Evolutionary conservation across 1,139 yeast species (phyloP).

Genomic region (Lizanozyma gosingica): DNA sequence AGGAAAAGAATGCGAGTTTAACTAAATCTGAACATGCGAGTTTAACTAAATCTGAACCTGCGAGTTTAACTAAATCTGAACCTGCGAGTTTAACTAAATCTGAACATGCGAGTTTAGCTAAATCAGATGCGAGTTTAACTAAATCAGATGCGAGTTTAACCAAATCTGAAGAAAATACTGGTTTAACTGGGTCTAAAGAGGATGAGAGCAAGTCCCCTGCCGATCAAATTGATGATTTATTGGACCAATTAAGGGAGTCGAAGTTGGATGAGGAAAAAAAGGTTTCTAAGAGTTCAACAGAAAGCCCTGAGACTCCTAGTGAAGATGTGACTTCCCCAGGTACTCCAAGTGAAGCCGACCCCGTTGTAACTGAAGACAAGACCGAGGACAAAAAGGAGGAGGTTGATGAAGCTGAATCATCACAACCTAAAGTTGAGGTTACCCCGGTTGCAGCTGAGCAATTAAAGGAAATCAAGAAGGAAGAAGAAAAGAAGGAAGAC

Average conservation of each 20-base stretch:
- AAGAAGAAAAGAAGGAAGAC: slow-evolving; percentile 4
- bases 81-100: not conserved
- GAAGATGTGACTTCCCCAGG: not conserved
- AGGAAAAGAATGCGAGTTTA: not conserved
- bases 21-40: not conserved
- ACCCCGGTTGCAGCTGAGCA: slow-evolving; percentile 3
- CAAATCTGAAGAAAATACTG: not conserved
- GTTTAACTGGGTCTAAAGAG: not conserved
- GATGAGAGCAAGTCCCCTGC: not conserved
- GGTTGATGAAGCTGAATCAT: slow-evolving; percentile 3
- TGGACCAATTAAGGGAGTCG: not conserved
- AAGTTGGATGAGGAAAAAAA: slow-evolving; percentile 8
- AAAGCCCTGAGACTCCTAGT: not conserved
- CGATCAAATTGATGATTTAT: too few relatives aligned
- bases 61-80: not conserved
- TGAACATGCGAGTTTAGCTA: not conserved
- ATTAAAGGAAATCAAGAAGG: slow-evolving; percentile 1
- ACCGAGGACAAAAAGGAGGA: slow-evolving; percentile 5
- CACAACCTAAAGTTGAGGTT: slow-evolving; percentile 5
- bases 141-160: not conserved
- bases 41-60: not conserved
- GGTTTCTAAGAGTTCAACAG: not conserved
- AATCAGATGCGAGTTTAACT: not conserved
- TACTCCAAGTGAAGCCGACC: not conserved
- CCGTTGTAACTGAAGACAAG: slow-evolving; percentile 7